Evolutionary conservation across 192 early-diverging fungal species (phyloP), one percentile per base, ranked within the genome.

Genomic region (Umbelopsis vinacea): DNA sequence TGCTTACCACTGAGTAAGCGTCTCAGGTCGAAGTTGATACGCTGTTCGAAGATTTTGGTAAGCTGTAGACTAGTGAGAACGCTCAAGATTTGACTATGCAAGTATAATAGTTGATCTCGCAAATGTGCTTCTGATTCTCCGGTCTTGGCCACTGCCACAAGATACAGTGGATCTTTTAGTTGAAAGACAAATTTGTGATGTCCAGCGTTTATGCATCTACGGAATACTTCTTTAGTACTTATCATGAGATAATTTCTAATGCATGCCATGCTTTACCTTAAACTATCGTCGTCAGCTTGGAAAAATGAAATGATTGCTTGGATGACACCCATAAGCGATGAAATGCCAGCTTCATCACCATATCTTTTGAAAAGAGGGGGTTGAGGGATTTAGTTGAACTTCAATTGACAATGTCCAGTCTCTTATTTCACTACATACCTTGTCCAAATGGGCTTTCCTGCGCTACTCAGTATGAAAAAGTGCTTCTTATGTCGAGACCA

Each of bases 361-460:
- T 98, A 93, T 74, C 88, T 85, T 26, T 46, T 7, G 8, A n/a
- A 23, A 33, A 19, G 0, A 45, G 45, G 47, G 14, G n/a, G n/a
- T n/a, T n/a, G n/a, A n/a, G n/a, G n/a, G n/a, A n/a, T 11, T 38
- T 19, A n/a, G n/a, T 60, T 37, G n/a, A 21, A 60, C 11, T n/a
- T 15, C n/a, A 37, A 26, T 26, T 11, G 35, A 23, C 60, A n/a
- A n/a, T n/a, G 6, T 45, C 0, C 67, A 68, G 0, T 7, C 17
- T 22, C 12, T 46, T 19, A 68, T 6, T n/a, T 22, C 23, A 0
- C 11, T 35, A 40, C 14, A 68, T 74, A 89, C 85, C 96, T 84
- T 45, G 90, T 90, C 83, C 95, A 99, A 10, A 99, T 92, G 15
- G 97, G 96, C 79, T 99, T 99, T 21, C 97, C 97, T 6, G 95